A percentile compares a stretch with the other conserved stretches of the same genome.
Conservation (phyloP, 768 basidiomycete species). For the Lyophyllum shimeji region DNA sequence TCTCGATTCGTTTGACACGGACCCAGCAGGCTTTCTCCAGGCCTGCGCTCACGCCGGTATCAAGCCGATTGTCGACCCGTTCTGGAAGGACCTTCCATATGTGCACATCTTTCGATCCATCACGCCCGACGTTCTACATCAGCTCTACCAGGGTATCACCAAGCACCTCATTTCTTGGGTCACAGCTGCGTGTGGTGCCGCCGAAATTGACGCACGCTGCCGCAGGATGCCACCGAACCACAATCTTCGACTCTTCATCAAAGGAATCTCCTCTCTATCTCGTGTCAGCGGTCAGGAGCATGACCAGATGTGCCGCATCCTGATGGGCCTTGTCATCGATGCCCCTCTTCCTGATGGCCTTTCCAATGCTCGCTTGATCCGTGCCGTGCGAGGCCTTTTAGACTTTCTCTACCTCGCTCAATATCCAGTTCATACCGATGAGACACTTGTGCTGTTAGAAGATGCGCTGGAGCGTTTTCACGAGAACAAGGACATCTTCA, state of each 20-base stretch:
- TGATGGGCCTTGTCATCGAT: slow-evolving; percentile 30
- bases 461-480: slow-evolving; percentile 33
- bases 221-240: slow-evolving; percentile 33
- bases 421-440: slow-evolving; percentile 28
- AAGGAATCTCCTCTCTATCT: slow-evolving; percentile 33
- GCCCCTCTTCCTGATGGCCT: slow-evolving; percentile 14
- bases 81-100: slow-evolving; percentile 27
- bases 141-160: slow-evolving; percentile 32
- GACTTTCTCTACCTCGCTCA: slow-evolving; percentile 41
- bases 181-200: slow-evolving; percentile 15
- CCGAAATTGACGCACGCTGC: slow-evolving; percentile 36
- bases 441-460: slow-evolving; percentile 27
- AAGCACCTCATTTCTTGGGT: slow-evolving; percentile 34
- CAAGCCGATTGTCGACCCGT: slow-evolving; percentile 23
- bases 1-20: not conserved
- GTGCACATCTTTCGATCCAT: slow-evolving; percentile 24
- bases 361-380: slow-evolving; percentile 14
- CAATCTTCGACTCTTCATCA: slow-evolving; percentile 29
- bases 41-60: slow-evolving; percentile 24
- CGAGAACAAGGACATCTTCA: slow-evolving; percentile 32
- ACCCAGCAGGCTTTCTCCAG: slow-evolving; percentile 2
- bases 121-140: slow-evolving; percentile 34
- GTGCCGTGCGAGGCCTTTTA: slow-evolving; percentile 28
- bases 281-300: slow-evolving; percentile 35
- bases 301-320: slow-evolving; percentile 28